These are phyloP conservation scores for Polyplosphaeria fusca DNA, from an alignment of 495 filamentous ascomycete species.

Conservation along the genomic window DNA sequence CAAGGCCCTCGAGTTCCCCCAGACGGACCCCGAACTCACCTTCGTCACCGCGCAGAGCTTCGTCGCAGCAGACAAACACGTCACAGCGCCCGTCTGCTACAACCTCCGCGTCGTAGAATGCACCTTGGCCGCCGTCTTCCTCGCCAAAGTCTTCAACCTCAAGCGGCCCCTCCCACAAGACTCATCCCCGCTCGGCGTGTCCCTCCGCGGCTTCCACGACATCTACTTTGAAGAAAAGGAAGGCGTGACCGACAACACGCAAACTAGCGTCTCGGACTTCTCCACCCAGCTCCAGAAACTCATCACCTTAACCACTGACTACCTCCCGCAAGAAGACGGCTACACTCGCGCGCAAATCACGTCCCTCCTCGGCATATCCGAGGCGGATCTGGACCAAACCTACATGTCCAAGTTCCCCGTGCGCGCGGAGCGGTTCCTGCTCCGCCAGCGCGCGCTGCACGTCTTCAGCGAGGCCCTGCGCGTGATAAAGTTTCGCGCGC, in stretches of 20 bases:
- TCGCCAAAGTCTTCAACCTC: slow-evolving; percentile 59
- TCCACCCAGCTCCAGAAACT: slow-evolving; percentile 67
- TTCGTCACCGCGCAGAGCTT: slow-evolving; percentile 96
- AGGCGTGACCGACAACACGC: slow-evolving; percentile 45
- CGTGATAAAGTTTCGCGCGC: slow-evolving; percentile 74
- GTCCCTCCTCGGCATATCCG: slow-evolving; percentile 62
- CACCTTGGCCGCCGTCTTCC: slow-evolving; percentile 77
- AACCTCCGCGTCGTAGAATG: slow-evolving; percentile 96
- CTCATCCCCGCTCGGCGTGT: slow-evolving; percentile 76
- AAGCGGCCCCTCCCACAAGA: slow-evolving; percentile 65
- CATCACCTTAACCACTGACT: slow-evolving; percentile 59
- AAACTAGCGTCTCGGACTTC: slow-evolving; percentile 43
- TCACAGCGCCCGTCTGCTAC: slow-evolving; percentile 88
- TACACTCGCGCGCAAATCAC: slow-evolving; percentile 88
- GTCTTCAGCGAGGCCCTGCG: slow-evolving; percentile 87
- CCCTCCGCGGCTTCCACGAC: slow-evolving; percentile 81
- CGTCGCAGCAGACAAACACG: slow-evolving; percentile 88
- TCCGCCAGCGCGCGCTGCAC: slow-evolving; percentile 81
- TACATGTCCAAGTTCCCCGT: slow-evolving; percentile 86
- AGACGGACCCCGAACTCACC: slow-evolving; percentile 73
- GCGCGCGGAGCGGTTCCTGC: slow-evolving; percentile 80
- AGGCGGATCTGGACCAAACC: slow-evolving; percentile 64
- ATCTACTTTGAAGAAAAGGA: slow-evolving; percentile 67
- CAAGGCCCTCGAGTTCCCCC: slow-evolving; percentile 77
- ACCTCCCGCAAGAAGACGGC: slow-evolving; percentile 68